These are phyloP conservation scores for Clonostachys byssicola DNA, from an alignment of 2,329 filamentous ascomycete genomes.

Conservation along the genomic window DNA sequence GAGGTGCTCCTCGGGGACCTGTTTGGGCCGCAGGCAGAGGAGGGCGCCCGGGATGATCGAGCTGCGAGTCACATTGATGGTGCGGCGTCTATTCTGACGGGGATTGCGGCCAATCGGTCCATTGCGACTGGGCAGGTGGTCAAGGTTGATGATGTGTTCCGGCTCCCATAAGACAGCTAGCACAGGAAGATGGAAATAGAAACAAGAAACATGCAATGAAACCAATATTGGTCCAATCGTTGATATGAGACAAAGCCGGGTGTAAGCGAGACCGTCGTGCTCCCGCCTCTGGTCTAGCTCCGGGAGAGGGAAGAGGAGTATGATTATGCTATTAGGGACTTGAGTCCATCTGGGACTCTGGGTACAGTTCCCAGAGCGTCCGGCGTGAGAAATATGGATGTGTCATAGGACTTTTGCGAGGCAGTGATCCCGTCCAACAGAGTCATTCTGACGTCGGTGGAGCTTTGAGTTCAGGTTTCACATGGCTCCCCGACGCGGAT, in stretches of 20 bases:
- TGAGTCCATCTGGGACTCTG: no score
- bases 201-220: background rate
- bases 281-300: no score
- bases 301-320: no score
- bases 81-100: constrained; percentile 53
- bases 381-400: no score
- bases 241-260: background rate
- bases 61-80: constrained; percentile 57
- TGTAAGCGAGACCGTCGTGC: no score
- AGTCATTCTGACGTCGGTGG: constrained; percentile 1
- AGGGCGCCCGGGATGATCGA: constrained; percentile 39
- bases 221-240: background rate
- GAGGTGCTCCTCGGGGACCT: constrained; percentile 51
- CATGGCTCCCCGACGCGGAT: no score
- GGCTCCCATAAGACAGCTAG: background rate
- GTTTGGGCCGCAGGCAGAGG: constrained; percentile 34
- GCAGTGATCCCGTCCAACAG: no score
- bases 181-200: background rate
- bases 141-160: constrained; percentile 46
- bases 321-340: no score
- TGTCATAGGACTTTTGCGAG: no score
- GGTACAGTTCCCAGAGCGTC: no score
- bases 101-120: constrained; percentile 54
- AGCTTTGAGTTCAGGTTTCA: background rate
- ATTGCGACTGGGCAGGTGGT: constrained; percentile 53